Evolutionary conservation across 768 basidiomycete species (phyloP), one percentile per base, ranked within the genome.

Genomic region (Megacollybia marginata): DNA sequence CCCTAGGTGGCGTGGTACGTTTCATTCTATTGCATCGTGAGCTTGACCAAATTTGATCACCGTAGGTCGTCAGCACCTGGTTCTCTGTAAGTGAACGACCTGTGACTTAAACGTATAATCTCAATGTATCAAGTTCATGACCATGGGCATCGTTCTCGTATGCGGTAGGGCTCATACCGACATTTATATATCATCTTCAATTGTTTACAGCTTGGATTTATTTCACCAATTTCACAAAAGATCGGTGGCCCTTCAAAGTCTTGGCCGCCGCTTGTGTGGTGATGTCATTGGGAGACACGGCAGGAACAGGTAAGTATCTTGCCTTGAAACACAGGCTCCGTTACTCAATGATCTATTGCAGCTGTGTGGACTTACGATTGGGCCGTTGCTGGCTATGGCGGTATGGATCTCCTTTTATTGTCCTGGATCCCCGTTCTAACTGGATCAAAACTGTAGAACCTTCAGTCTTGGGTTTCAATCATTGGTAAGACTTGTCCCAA

Each of bases 281-380:
- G 8, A 49, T 49, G 48, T 49, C 19, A 7, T 20, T 19, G 23
- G 40, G 10, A 6, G 36, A 49, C 31, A 49, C 40, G n/a, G 18
- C 43, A 5, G 42, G 43, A 2, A 18, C 48, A 45, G 48, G 48
- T 49, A 46, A 18, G 23, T 6, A 6, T 28, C 23, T 28, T 28
- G 23, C 23, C 23, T n/a, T 28, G 6, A 28, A 28, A 6, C 23
- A 28, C 23, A 28, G 23, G 23, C 2, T 28, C 23, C 23, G 23
- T 28, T 28, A 6, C 23, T 28, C 23, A 28, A 28, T 28, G 23
- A 28, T 6, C 23, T 28, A 6, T 6, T 18, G 43, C 48, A 49
- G 48, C 42, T 1, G 16, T 44, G 23, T 49, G 48, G 48, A 23
- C 11, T 44, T 49, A 44, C 23, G 43, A 49, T 44, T 49, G 48